Base-by-base conservation (phyloP, 2,329 filamentous ascomycete genomes). In the Pseudocercospora macadamiae region DNA sequence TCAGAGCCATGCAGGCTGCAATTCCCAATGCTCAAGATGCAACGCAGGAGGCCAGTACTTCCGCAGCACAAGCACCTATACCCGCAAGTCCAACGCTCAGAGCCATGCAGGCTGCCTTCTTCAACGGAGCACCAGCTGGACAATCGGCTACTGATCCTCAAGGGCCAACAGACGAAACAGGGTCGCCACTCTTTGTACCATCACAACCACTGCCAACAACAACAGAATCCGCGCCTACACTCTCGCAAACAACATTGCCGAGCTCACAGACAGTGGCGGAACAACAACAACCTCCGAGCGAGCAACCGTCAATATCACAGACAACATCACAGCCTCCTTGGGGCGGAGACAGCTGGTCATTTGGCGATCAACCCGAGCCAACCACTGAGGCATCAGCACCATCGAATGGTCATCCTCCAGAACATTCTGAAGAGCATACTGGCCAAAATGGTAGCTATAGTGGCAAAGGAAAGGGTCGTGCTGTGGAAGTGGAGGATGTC, bases 401-500 rank as follows among this genome's bases (percentile, higher is more conserved):
- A 37, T 23, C 51, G 5, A 47, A 47, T 16, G 30, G 57, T 19
- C 51, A 51, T 25, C 14, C 25, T 18, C 2, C 55, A 18, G 44
- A 42, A 36, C 14, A 45, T 12, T 21, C 51, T 6, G 44, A 49
- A 25, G 44, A 42, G 28, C 51, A 51, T 25, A 12, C 55, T 16
- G 37, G 18, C 18, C 59, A 55, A 26, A 34, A 49, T 44, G n/a
- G 55, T 12, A 48, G 55, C 34, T 64, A 66, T 30, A 63, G 57
- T 23, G 69, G 65, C 23, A 73, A 75, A 62, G 71, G 73, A 14
- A 76, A 75, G 57, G 71, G 64, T 4, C 70, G 66, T 49, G 72
- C 75, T 19, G 73, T 74, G 1, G 74, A 75, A 25, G 70, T 79
- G 12, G 76, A 79, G 56, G 76, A 79, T 54, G 71, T 64, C 7